Percentiles rank a stretch among this genome's conserved stretches.
phyloP scores from a whole-genome alignment of 2,329 filamentous ascomycete species.

The Davidsoniella eucalypti region DNA sequence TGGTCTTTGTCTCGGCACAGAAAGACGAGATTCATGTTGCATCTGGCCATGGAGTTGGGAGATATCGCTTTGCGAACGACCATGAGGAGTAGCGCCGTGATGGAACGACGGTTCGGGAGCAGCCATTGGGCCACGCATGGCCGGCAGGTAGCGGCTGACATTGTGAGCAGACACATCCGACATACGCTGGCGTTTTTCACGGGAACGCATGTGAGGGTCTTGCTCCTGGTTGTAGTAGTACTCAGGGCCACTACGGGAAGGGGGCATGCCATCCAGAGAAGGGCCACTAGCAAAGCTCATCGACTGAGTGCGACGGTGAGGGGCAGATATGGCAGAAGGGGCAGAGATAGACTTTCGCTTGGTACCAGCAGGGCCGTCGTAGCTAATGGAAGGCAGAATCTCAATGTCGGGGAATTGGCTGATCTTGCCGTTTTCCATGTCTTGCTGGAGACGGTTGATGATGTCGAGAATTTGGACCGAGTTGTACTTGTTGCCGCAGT shows the following conservation, averaged over 20 bases:
- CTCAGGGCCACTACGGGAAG: constrained; percentile 5
- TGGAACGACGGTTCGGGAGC: constrained; percentile 3
- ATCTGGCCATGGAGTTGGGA: constrained; percentile 10
- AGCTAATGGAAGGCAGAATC: constrained; percentile 35
- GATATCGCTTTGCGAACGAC: constrained; percentile 12
- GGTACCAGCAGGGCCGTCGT: constrained; percentile 11
- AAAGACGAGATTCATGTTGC: constrained; percentile 7
- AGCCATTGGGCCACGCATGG: constrained; percentile 1
- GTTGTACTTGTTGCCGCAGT: constrained; percentile 30
- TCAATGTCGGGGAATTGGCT: constrained; percentile 40
- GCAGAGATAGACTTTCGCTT: constrained; percentile 11
- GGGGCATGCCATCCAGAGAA: constrained; percentile 10
- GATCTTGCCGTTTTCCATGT: constrained; percentile 27
- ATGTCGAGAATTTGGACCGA: constrained; percentile 31
- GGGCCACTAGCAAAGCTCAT: constrained; percentile 17
- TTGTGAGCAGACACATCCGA: constrained; percentile 10
- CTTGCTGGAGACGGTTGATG: constrained; percentile 27
- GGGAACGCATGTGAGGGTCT: constrained; percentile 4
- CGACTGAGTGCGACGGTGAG: constrained; percentile 20
- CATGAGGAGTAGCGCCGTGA: constrained; percentile 5
- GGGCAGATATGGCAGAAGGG: constrained; percentile 5
- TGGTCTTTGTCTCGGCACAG: constrained; percentile 9
- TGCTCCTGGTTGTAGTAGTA: constrained; percentile 8
- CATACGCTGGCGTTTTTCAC: constrained; percentile 8
- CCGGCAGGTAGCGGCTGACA: constrained; percentile 8